phyloP scores from a whole-genome alignment of 257 asterid genomes.

The Paraleonurus japonicus region DNA sequence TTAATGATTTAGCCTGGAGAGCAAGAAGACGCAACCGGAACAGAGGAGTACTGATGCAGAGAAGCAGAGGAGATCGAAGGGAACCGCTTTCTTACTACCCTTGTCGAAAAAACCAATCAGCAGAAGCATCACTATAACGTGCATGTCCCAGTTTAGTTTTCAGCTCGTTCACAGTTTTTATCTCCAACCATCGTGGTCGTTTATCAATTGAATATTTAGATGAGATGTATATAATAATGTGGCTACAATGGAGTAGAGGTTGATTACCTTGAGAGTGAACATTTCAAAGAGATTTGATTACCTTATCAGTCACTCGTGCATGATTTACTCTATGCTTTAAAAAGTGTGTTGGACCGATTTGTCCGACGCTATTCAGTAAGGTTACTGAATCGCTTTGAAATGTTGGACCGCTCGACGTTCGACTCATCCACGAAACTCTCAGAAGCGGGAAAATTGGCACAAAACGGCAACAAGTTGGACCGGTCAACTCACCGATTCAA shows the following conservation, averaged over 20 bases:
- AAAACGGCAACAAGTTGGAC: too few relatives aligned
- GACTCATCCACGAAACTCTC: too few relatives aligned
- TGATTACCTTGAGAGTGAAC: slow-evolving; percentile 70
- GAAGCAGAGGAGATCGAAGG: slow-evolving; percentile 87
- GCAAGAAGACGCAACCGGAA: slow-evolving; percentile 73
- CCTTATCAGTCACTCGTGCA: too few relatives aligned
- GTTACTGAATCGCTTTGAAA: too few relatives aligned
- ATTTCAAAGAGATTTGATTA: slow-evolving; percentile 76
- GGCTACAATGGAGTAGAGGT: not conserved
- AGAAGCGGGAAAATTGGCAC: too few relatives aligned
- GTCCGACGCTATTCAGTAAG: too few relatives aligned
- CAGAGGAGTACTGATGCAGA: slow-evolving; percentile 73
- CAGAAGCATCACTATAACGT: slow-evolving; percentile 89
- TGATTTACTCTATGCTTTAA: too few relatives aligned
- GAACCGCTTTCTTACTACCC: slow-evolving; percentile 78
- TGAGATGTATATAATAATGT: too few relatives aligned
- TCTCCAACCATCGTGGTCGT: slow-evolving; percentile 82
- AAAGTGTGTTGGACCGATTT: too few relatives aligned
- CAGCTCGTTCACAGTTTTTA: slow-evolving; percentile 76
- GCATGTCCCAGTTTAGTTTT: slow-evolving; percentile 90
- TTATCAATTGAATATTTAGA: slow-evolving; percentile 34
- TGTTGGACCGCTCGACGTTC: too few relatives aligned
- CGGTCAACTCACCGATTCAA: too few relatives aligned
- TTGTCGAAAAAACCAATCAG: slow-evolving; percentile 87
- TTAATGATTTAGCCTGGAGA: slow-evolving; percentile 58